A percentile compares a stretch with the other conserved stretches of the same genome.
Conservation (phyloP, 2,329 filamentous ascomycete species). For the Pseudofabraea citricarpa region DNA sequence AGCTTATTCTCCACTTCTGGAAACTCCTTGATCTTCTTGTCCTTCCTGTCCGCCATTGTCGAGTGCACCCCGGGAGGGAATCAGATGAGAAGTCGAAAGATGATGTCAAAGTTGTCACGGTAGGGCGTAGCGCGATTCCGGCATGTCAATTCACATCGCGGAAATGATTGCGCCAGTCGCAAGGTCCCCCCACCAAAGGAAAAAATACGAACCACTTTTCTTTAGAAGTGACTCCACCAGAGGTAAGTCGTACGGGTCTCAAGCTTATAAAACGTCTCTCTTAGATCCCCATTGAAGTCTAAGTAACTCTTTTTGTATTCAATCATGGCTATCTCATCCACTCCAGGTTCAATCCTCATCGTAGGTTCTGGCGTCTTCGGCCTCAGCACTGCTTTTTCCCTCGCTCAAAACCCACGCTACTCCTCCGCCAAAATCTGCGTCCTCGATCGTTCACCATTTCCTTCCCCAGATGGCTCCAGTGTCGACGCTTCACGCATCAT, state of each 20-base stretch:
- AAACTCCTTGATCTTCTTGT: constrained; percentile 41
- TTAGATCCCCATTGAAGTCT: too few species aligned
- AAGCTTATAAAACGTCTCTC: not conserved
- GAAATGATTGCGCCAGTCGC: too few species aligned
- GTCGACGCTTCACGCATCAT: constrained; percentile 61
- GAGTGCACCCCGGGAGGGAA: too few species aligned
- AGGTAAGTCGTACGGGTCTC: too few species aligned
- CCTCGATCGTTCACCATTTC: constrained; percentile 54
- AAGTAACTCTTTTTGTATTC: too few species aligned
- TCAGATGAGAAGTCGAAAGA: too few species aligned
- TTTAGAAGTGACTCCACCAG: too few species aligned
- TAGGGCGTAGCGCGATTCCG: too few species aligned
- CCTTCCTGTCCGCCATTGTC: constrained; percentile 23
- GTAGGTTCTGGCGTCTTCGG: constrained; percentile 57
- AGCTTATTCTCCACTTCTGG: constrained; percentile 74
- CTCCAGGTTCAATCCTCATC: constrained; percentile 52
- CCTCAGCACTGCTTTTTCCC: constrained; percentile 63
- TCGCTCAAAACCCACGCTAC: constrained; percentile 53
- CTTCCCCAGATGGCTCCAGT: constrained; percentile 53
- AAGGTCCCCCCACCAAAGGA: too few species aligned
- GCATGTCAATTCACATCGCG: too few species aligned
- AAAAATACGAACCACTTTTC: too few species aligned
- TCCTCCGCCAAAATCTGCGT: constrained; percentile 50
- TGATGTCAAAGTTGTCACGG: too few species aligned
- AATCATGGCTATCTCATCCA: not conserved